Conservation (phyloP, 805 yeast species). For the Hanseniaspora occidentalis region DNA sequence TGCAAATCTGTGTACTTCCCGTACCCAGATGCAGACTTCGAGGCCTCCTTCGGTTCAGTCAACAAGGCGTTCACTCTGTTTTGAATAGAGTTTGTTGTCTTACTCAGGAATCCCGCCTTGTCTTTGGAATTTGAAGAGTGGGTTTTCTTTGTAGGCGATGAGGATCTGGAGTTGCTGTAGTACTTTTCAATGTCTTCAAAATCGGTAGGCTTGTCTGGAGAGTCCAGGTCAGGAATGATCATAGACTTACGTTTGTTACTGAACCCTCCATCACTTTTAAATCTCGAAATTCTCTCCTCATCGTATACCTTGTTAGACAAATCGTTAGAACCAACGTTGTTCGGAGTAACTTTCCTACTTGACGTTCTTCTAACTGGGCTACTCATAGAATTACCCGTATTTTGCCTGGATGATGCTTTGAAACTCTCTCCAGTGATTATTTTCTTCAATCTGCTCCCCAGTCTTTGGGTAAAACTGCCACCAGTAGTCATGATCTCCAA, state of each 20-base stretch:
- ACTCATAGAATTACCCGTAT: slow-evolving; percentile 16
- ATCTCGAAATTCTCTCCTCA: not conserved
- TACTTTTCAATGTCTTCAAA: not conserved
- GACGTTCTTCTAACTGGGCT: slow-evolving; percentile 1
- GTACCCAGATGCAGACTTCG: slow-evolving; percentile 72
- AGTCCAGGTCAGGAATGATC: slow-evolving; percentile 1
- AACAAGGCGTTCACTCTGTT: slow-evolving; percentile 41
- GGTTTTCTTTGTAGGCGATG: not conserved
- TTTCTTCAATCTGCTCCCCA: slow-evolving; percentile 12
- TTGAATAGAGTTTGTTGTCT: slow-evolving; percentile 32
- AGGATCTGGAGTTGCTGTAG: not conserved
- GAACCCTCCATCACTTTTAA: not conserved
- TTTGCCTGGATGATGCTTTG: slow-evolving; percentile 13
- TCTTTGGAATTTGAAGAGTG: too few species aligned
- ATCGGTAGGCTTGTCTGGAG: not conserved
- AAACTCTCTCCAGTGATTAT: slow-evolving; percentile 14
- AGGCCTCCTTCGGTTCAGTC: slow-evolving; percentile 17
- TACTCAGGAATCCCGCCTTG: too few species aligned
- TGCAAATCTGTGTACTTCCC: slow-evolving; percentile 52
- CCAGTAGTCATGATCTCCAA: slow-evolving; percentile 12
- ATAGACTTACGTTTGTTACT: not conserved
- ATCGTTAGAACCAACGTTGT: not conserved
- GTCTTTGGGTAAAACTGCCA: slow-evolving; percentile 10
- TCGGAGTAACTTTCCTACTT: slow-evolving; percentile 1
- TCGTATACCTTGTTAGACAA: not conserved